Base-by-base conservation (phyloP, 2,329 filamentous ascomycete species). In the Mycogone perniciosa region DNA sequence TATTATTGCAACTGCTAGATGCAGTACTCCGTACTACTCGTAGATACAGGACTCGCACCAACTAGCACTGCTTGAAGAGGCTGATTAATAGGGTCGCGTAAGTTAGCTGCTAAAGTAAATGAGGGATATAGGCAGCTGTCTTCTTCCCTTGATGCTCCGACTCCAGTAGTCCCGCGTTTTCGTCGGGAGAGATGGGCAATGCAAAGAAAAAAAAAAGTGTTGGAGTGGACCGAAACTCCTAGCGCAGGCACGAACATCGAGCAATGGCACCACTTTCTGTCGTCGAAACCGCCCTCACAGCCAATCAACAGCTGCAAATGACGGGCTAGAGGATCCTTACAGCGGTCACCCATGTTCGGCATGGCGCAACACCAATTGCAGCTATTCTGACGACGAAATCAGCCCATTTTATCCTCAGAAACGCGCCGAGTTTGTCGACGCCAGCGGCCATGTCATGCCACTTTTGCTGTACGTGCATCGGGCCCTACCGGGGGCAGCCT, bases 311-410 rank as follows among this genome's bases (percentile, higher is more conserved):
- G 40, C 29, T 20, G 45, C 33, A 52, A 27, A 29, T 39, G 39
- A 44, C 20, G 10, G 34, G 45, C 50, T 52, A 52, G 4, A 27
- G 37, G 30, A 30, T 51, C 48, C 43, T 42, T 51, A 51, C 46
- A 43, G 43, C 44, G 37, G 48, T 37, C 37, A 42, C 44, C 46
- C 33, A 35, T 35, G 33, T 7, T 10, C 26, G 13, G 26, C 50
- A 47, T 48, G 50, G 50, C 48, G 45, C 40, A 48, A 52, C 50
- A 45, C 50, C 50, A 52, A 52, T 52, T 46, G 35, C 50, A 47
- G 50, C 31, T 51, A 39, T 53, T 48, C 41, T 43, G 44, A 51
- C 48, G 44, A 48, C 43, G 47, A 41, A 50, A 53, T 53, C 48
- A 49, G 51, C 42, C 50, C 48, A 53, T 53, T 50, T 53, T 29